phyloP scores from a whole-genome alignment of 169 alveolate genomes.

The Blepharisma undulans region DNA sequence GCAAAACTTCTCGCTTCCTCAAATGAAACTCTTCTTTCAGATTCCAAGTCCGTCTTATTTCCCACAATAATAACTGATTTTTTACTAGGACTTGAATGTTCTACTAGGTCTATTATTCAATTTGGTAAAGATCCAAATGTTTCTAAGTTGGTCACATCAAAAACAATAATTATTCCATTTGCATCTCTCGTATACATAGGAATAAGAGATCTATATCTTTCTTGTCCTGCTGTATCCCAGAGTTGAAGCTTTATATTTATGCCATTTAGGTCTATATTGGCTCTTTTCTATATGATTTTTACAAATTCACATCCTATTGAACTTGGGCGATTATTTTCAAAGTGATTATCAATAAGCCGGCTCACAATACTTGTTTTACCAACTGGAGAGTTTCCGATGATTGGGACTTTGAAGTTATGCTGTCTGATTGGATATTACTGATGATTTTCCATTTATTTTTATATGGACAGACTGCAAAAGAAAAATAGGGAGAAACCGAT shows the following conservation, averaged over 20 bases:
- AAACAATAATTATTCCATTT: conserved; percentile 97
- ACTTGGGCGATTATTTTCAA: conserved; percentile 93
- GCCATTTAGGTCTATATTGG: conserved; percentile 87
- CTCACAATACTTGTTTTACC: conserved; percentile 95
- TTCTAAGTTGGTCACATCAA: conserved; percentile 95
- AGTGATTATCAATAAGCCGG: conserved; percentile 94
- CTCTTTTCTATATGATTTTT: too few relatives aligned
- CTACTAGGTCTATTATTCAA: conserved; percentile 96
- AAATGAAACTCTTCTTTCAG: conserved; percentile 87
- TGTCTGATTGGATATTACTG: too few relatives aligned
- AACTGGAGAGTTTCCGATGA: conserved; percentile 97
- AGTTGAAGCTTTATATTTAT: conserved; percentile 92
- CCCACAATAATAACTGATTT: conserved; percentile 96
- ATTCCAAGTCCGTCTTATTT: conserved; percentile 94
- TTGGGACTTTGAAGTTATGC: conserved; percentile 94
- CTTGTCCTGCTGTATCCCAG: conserved; percentile 98
- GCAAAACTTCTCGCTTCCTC: conserved; percentile 94
- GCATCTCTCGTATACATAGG: conserved; percentile 98
- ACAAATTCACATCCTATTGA: conserved; percentile 97
- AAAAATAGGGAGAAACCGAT: too few relatives aligned
- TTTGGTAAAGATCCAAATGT: conserved; percentile 91
- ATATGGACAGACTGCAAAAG: too few relatives aligned
- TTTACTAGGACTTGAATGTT: conserved; percentile 96
- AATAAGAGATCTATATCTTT: conserved; percentile 95
- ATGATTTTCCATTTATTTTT: too few relatives aligned